Conservation (phyloP, 1,284 basidiomycete species). For the Grifola frondosa region DNA sequence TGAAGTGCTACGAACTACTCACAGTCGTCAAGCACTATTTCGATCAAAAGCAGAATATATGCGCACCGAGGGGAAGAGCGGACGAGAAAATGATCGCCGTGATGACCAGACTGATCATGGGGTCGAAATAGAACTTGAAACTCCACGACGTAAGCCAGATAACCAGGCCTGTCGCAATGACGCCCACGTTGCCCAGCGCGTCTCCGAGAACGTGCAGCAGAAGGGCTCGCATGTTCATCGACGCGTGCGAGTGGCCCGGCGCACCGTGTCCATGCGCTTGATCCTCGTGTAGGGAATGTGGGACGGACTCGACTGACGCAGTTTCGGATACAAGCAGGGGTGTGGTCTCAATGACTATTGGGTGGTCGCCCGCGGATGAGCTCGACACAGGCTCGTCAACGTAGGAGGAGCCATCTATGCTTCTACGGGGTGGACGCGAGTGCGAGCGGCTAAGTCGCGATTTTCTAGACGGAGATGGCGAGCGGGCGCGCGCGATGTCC, state of each 20-base stretch:
- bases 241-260: constrained; percentile 67
- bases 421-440: constrained; percentile 25
- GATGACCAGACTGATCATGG: constrained; percentile 91
- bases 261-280: constrained; percentile 18
- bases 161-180: constrained; percentile 91
- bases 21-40: neutral
- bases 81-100: constrained; percentile 97
- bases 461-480: constrained; percentile 42
- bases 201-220: constrained; percentile 96
- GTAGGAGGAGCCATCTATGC: constrained; percentile 14
- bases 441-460: constrained; percentile 28
- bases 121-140: constrained; percentile 92
- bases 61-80: constrained; percentile 86
- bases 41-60: too few relatives aligned
- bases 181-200: constrained; percentile 96
- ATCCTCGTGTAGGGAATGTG: constrained; percentile 15
- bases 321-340: constrained; percentile 21
- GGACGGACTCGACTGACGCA: constrained; percentile 19
- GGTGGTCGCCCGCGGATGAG: constrained; percentile 8
- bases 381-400: constrained; percentile 13
- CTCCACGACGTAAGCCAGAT: constrained; percentile 84
- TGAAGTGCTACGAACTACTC: constrained; percentile 84
- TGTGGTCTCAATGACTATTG: constrained; percentile 21
- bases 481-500: constrained; percentile 65
- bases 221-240: constrained; percentile 98